These are phyloP conservation scores for Neoscytalidium dimidiatum DNA, from an alignment of 2,329 filamentous ascomycete genomes.

Conservation along the genomic window DNA sequence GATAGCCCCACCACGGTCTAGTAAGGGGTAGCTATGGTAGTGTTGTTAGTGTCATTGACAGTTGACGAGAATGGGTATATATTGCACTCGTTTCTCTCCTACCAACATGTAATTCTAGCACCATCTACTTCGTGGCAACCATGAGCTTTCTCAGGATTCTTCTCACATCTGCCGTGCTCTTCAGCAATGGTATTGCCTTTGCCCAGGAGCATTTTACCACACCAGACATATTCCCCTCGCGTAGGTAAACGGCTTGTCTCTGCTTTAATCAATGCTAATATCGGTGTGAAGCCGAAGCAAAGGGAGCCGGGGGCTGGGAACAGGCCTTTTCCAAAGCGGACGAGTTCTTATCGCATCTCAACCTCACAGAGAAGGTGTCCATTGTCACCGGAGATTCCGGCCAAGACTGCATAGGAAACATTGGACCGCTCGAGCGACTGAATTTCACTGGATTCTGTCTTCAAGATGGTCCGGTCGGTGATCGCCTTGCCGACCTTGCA, in stretches of 20 bases:
- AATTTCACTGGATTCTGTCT: constrained; percentile 43
- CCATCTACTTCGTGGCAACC: neutral
- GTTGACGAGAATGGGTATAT: too few relatives aligned
- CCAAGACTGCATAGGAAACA: constrained; percentile 33
- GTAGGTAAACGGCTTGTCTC: neutral
- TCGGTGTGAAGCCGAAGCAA: neutral
- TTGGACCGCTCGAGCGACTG: constrained; percentile 36
- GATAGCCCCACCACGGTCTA: too few relatives aligned
- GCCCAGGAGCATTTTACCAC: neutral
- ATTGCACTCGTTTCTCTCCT: too few relatives aligned
- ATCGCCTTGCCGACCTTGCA: constrained; percentile 22
- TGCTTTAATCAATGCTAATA: neutral
- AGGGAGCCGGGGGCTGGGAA: constrained; percentile 33
- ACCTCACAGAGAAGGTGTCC: constrained; percentile 40
- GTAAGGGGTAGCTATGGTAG: too few relatives aligned
- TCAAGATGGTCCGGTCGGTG: constrained; percentile 37
- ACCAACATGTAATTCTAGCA: too few relatives aligned
- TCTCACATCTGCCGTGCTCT: neutral
- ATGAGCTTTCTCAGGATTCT: neutral
- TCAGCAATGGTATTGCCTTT: neutral
- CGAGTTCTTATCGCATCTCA: constrained; percentile 36
- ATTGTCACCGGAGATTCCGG: constrained; percentile 28
- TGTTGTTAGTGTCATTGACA: too few relatives aligned
- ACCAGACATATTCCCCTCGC: neutral
- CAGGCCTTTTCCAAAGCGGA: constrained; percentile 36